Conservation (phyloP, 805 yeast species). For the Clavispora santaluciae region DNA sequence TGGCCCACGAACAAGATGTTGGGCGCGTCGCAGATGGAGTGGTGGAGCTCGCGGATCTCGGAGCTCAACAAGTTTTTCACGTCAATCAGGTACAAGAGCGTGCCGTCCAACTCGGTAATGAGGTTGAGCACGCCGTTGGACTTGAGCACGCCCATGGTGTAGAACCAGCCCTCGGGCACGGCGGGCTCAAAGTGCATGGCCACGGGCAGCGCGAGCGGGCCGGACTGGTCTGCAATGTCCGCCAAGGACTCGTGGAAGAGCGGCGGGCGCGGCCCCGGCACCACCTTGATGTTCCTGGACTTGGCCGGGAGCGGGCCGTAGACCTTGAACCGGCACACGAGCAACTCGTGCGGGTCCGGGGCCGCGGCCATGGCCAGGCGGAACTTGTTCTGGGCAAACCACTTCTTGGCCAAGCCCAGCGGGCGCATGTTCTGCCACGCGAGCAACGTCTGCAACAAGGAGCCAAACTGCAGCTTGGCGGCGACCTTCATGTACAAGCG, state of each 20-base stretch:
- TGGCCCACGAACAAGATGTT: constrained; percentile 57
- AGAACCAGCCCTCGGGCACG: constrained; percentile 60
- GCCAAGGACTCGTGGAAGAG: constrained; percentile 6
- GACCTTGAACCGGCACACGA: constrained; percentile 62
- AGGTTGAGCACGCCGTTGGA: constrained; percentile 60
- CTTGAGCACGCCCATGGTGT: constrained; percentile 64
- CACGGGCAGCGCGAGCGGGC: background rate
- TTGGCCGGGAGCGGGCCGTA: constrained; percentile 57
- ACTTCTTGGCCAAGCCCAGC: constrained; percentile 50
- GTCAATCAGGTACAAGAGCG: constrained; percentile 54
- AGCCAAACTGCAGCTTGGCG: constrained; percentile 35
- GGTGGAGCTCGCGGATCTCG: constrained; percentile 62
- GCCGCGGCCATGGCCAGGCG: constrained; percentile 16
- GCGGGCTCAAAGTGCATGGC: constrained; percentile 7
- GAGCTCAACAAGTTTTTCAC: constrained; percentile 47
- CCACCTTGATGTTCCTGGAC: constrained; percentile 32
- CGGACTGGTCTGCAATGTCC: background rate
- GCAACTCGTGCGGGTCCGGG: constrained; percentile 31
- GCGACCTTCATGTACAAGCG: constrained; percentile 34
- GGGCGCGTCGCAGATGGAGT: constrained; percentile 55
- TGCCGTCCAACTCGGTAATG: constrained; percentile 60
- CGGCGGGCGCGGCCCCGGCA: constrained; percentile 37
- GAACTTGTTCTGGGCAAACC: constrained; percentile 41
- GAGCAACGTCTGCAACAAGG: constrained; percentile 40
- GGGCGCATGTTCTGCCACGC: constrained; percentile 57